phyloP scores from a whole-genome alignment of 345 rosid genomes.

The Brassica carinata region DNA sequence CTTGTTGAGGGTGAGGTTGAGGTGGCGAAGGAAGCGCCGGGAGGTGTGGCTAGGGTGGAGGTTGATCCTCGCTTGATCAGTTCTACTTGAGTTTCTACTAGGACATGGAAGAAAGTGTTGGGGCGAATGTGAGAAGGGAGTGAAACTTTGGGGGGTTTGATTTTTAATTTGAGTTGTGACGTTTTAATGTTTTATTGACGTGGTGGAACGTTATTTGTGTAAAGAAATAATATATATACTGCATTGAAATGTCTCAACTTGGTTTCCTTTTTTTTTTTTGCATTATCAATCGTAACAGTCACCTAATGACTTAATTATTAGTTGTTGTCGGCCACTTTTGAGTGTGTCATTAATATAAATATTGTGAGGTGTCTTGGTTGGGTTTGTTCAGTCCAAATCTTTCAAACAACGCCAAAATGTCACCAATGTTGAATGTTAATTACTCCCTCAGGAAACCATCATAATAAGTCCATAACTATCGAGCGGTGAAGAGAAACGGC shows the following conservation, averaged over 20 bases:
- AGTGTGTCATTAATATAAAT: not conserved
- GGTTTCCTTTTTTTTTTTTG: not conserved
- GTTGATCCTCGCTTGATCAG: slow-evolving; percentile 51
- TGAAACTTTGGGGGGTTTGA: not conserved
- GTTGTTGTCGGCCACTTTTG: not conserved
- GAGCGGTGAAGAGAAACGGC: not conserved
- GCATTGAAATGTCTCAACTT: not conserved
- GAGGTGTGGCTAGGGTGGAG: slow-evolving; percentile 68
- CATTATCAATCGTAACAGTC: not conserved
- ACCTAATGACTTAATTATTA: not conserved
- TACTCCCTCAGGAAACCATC: no score
- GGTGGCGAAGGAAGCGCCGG: slow-evolving; percentile 53
- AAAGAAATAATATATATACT: slow-evolving; percentile 16
- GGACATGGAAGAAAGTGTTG: not conserved
- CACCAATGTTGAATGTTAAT: not conserved
- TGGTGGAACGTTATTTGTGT: not conserved
- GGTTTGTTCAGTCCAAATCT: not conserved
- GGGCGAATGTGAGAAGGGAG: not conserved
- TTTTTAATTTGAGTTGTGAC: not conserved
- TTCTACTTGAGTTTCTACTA: not conserved
- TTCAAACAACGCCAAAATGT: not conserved
- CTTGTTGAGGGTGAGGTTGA: slow-evolving; percentile 65
- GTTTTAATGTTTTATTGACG: not conserved
- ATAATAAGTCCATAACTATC: no score
- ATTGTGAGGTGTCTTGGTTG: not conserved